Evolutionary conservation across 768 basidiomycete species (phyloP).

Genomic region (Macrolepiota dolichaula): DNA sequence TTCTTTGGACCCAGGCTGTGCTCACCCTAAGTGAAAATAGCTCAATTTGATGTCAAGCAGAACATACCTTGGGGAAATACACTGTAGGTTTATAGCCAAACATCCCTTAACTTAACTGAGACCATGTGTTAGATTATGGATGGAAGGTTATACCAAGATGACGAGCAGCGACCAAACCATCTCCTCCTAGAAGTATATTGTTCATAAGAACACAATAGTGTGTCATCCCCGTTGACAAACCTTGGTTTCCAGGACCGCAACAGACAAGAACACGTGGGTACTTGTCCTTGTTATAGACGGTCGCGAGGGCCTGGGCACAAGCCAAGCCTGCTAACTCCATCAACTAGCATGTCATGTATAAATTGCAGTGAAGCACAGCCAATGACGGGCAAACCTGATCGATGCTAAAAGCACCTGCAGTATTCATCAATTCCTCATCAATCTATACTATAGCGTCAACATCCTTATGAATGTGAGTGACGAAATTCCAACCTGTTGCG

Average conservation of each 20-base stretch:
- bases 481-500: conserved; percentile 59
- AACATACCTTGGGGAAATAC: conserved; percentile 88
- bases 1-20: conserved; percentile 86
- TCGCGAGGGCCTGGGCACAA: conserved; percentile 84
- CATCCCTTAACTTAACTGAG: conserved; percentile 51
- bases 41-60: too few relatives aligned
- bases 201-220: neutral
- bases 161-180: conserved; percentile 93
- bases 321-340: conserved; percentile 97
- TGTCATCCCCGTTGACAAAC: conserved; percentile 20
- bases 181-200: conserved; percentile 54
- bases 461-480: neutral
- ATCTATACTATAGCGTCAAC: conserved; percentile 50
- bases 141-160: conserved; percentile 65
- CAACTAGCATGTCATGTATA: conserved; percentile 42
- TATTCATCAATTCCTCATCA: conserved; percentile 90
- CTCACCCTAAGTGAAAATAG: neutral
- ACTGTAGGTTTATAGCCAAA: conserved; percentile 89
- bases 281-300: conserved; percentile 64
- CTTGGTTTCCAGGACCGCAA: conserved; percentile 97
- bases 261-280: conserved; percentile 86
- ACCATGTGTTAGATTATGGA: neutral
- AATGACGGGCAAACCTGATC: conserved; percentile 61
- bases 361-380: neutral
- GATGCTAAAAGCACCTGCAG: conserved; percentile 87